phyloP scores from a whole-genome alignment of 192 early-diverging fungal genomes.

The Entomortierella beljakovae region DNA sequence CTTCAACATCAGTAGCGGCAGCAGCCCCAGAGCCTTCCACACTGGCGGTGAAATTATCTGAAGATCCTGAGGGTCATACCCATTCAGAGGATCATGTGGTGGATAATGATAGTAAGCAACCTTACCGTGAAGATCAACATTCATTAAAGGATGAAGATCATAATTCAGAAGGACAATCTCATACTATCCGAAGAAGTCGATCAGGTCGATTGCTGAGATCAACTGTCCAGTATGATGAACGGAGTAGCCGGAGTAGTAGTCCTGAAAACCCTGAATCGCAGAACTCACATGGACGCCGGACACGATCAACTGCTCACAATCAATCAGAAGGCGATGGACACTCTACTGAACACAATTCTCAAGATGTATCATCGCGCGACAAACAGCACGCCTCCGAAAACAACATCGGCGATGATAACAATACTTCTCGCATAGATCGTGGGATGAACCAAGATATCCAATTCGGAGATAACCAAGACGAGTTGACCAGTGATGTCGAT shows the following conservation, averaged over 20 bases:
- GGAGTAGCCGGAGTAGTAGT: conserved; percentile 18
- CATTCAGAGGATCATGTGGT: conserved; percentile 1
- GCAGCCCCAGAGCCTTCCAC: conserved; percentile 47
- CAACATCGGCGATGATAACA: conserved; percentile 1
- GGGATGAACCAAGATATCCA: background rate
- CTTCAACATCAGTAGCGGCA: conserved; percentile 35
- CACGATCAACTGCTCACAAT: conserved; percentile 12
- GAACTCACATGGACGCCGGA: background rate
- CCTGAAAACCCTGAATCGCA: conserved; percentile 11
- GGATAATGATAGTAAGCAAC: background rate
- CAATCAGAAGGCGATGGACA: conserved; percentile 1
- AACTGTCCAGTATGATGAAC: conserved; percentile 39
- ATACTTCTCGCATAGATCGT: background rate
- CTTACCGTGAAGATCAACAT: background rate
- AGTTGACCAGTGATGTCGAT: conserved; percentile 30
- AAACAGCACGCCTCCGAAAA: background rate
- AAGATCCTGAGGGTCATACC: conserved; percentile 28
- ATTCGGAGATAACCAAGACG: conserved; percentile 23
- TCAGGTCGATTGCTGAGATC: conserved; percentile 31
- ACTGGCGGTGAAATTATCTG: conserved; percentile 43
- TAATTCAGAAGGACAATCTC: background rate
- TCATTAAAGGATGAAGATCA: conserved; percentile 8
- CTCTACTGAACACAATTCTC: conserved; percentile 2
- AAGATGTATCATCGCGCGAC: background rate
- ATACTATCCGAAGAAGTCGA: conserved; percentile 27